A percentile compares a stretch with the other conserved stretches of the same genome.
These are phyloP conservation scores for Tolypocladium inflatum DNA, from an alignment of 2,329 filamentous ascomycete species.

Conservation along the genomic window DNA sequence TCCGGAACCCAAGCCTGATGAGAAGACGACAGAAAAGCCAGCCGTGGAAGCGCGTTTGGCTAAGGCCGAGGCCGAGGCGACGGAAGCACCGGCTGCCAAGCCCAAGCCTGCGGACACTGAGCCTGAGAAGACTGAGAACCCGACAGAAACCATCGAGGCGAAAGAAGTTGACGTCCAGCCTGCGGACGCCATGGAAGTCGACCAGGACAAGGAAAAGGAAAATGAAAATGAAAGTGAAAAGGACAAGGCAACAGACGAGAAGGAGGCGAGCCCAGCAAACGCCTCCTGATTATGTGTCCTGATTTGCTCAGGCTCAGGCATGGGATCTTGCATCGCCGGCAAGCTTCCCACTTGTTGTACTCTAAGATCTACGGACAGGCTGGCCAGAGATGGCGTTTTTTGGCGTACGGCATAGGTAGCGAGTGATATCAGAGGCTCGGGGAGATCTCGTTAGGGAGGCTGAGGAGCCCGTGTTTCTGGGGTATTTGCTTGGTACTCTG, in stretches of 20 bases:
- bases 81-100: conserved; percentile 6
- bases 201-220: conserved; percentile 17
- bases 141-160: conserved; percentile 9
- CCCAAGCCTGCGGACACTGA: conserved; percentile 10
- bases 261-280: conserved; percentile 11
- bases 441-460: not conserved
- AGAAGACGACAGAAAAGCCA: conserved; percentile 17
- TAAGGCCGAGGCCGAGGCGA: conserved; percentile 2
- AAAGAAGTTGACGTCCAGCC: conserved; percentile 4
- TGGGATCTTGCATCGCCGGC: not conserved
- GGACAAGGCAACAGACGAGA: conserved; percentile 13
- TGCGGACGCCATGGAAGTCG: conserved; percentile 24
- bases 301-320: not conserved
- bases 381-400: conserved; percentile 8
- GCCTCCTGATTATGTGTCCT: not conserved
- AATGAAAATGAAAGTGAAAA: conserved; percentile 12
- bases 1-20: conserved; percentile 19
- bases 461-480: not conserved
- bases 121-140: conserved; percentile 13
- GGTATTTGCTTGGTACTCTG: not conserved
- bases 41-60: conserved; percentile 4
- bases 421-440: conserved; percentile 1
- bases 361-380: not conserved
- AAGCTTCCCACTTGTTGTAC: not conserved
- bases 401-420: conserved; percentile 6